A percentile compares a stretch with the other conserved stretches of the same genome.
Evolutionary conservation across 495 filamentous ascomycete species (phyloP).

Genomic region (Podospora tetraspora): DNA sequence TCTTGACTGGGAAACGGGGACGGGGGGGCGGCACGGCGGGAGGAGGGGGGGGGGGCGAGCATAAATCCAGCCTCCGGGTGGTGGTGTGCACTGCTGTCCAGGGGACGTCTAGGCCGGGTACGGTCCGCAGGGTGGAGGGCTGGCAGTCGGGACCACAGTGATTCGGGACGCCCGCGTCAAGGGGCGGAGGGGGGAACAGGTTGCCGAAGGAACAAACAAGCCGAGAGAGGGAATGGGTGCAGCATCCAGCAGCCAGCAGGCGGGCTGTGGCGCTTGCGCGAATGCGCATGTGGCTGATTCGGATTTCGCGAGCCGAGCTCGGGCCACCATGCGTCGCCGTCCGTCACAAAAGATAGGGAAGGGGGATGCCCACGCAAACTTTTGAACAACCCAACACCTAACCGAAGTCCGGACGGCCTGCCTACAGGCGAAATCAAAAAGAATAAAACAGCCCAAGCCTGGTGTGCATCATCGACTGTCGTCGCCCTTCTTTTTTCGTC

Average conservation of each 20-base stretch:
- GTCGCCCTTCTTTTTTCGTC: not conserved
- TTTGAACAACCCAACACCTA: not conserved
- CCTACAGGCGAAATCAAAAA: not conserved
- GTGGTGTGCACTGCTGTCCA: not conserved
- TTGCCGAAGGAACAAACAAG: not conserved
- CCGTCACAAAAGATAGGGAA: not conserved
- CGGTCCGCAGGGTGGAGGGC: not conserved
- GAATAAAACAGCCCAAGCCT: not conserved
- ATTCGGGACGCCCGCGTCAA: not conserved
- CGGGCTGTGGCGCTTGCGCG: not conserved
- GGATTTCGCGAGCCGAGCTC: not conserved
- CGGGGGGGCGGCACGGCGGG: too few species aligned
- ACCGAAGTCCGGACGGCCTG: not conserved
- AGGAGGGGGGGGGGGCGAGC: not conserved
- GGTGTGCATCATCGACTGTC: not conserved
- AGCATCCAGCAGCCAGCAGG: not conserved
- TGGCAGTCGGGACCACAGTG: not conserved
- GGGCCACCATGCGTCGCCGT: not conserved
- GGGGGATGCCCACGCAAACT: conserved; percentile 1
- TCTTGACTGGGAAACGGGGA: not conserved
- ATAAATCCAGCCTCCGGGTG: not conserved
- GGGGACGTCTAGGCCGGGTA: not conserved
- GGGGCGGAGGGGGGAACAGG: not conserved
- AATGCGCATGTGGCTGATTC: not conserved
- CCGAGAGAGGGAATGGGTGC: not conserved